phyloP scores from a whole-genome alignment of 306 rosid genomes.

The Boehmeria nivea region DNA sequence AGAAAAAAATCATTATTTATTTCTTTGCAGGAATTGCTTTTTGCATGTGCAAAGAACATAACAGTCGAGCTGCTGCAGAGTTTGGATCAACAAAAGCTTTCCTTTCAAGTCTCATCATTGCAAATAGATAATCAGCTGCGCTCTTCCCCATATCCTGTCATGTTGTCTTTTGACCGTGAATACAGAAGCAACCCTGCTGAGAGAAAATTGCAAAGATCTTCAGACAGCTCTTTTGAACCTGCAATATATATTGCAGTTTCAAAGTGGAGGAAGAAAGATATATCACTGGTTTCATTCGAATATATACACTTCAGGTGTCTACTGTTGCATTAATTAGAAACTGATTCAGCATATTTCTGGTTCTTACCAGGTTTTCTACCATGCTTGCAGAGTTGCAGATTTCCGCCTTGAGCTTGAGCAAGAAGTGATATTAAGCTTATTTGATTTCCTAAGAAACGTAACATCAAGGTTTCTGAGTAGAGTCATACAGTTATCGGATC shows the following conservation, averaged over 20 bases:
- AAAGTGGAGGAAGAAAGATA: conserved; percentile 92
- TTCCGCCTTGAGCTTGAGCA: conserved; percentile 88
- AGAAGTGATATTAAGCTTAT: conserved; percentile 79
- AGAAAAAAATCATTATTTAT: background rate
- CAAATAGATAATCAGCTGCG: conserved; percentile 94
- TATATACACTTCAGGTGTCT: conserved; percentile 72
- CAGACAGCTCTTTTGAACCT: conserved; percentile 48
- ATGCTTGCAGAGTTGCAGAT: conserved; percentile 78
- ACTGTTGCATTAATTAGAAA: conserved; percentile 9
- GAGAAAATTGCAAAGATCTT: conserved; percentile 34
- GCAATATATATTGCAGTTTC: conserved; percentile 64
- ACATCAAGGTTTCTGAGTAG: conserved; percentile 49
- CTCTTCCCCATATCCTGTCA: conserved; percentile 80
- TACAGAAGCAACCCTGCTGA: conserved; percentile 40
- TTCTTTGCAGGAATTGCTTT: conserved; percentile 75
- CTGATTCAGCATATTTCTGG: background rate
- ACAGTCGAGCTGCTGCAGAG: conserved; percentile 63
- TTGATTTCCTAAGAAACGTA: conserved; percentile 60
- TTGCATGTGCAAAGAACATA: conserved; percentile 57
- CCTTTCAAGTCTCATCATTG: conserved; percentile 53
- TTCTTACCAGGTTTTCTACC: conserved; percentile 21
- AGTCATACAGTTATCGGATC: conserved; percentile 45
- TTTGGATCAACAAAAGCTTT: conserved; percentile 75
- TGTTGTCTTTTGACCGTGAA: conserved; percentile 68
- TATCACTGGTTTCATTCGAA: conserved; percentile 78